Evolutionary conservation across 139 green algal species (phyloP).

Genomic region (Spirogloea muscicola): DNA sequence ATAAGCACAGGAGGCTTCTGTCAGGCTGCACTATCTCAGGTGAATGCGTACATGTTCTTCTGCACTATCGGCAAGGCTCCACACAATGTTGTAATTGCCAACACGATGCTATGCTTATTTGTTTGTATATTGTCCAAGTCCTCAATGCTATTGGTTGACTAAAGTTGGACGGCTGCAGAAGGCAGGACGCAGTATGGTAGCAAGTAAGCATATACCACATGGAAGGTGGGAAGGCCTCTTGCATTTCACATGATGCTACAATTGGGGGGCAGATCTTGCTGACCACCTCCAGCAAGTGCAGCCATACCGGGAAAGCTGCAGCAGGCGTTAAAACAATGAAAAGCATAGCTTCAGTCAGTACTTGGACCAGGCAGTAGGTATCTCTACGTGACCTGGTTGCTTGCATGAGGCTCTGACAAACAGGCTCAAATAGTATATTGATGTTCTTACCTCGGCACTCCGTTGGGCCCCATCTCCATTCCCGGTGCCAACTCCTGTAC

Average conservation of each 20-base stretch:
- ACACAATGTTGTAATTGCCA: no score
- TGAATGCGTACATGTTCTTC: no score
- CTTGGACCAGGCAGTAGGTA: neutral
- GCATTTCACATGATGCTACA: slow-evolving; percentile 22
- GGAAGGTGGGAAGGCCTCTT: no score
- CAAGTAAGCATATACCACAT: no score
- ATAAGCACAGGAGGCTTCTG: no score
- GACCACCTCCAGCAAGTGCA: neutral
- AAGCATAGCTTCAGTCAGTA: neutral
- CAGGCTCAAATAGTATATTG: neutral
- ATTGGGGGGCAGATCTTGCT: slow-evolving; percentile 12
- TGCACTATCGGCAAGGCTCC: no score
- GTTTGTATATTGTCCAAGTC: no score
- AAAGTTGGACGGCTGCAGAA: no score
- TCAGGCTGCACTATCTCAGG: no score
- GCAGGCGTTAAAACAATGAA: neutral
- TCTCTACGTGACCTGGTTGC: neutral
- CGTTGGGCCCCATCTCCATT: slow-evolving; percentile 44
- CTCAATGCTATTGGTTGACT: no score
- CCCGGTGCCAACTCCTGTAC: slow-evolving; percentile 50
- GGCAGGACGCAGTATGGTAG: no score
- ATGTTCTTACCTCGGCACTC: slow-evolving; percentile 37
- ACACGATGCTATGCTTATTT: no score
- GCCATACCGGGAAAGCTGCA: slow-evolving; percentile 8
- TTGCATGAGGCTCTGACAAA: neutral